phyloP scores from a whole-genome alignment of 2,329 filamentous ascomycete genomes.

The Colletotrichum melonis region DNA sequence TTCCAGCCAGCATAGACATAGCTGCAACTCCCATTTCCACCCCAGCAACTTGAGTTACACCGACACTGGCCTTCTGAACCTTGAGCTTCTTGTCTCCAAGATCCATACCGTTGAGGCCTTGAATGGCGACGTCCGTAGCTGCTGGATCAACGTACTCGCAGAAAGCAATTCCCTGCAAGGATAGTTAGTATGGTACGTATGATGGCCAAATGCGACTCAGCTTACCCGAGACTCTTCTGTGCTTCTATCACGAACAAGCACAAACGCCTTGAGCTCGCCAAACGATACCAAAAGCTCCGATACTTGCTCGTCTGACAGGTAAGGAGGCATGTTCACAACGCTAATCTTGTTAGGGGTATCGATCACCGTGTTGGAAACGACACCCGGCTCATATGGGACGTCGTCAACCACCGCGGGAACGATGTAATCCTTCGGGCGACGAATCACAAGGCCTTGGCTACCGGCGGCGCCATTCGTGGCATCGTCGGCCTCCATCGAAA shows the following conservation, averaged over 20 bases:
- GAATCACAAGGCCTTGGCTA: slow-evolving; percentile 75
- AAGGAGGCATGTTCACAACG: slow-evolving; percentile 87
- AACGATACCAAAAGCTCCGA: slow-evolving; percentile 91
- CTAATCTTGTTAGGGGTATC: slow-evolving; percentile 97
- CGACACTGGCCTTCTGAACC: slow-evolving; percentile 90
- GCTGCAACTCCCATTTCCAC: slow-evolving; percentile 97
- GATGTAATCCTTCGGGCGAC: slow-evolving; percentile 96
- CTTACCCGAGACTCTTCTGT: slow-evolving; percentile 89
- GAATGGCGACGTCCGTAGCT: slow-evolving; percentile 85
- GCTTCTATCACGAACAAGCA: slow-evolving; percentile 86
- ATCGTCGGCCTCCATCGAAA: slow-evolving; percentile 83
- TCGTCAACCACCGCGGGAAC: slow-evolving; percentile 84
- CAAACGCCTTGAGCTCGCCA: slow-evolving; percentile 91
- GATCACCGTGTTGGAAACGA: slow-evolving; percentile 83
- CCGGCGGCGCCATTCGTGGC: slow-evolving; percentile 63
- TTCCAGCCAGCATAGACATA: slow-evolving; percentile 97
- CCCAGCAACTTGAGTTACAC: slow-evolving; percentile 90
- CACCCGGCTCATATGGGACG: slow-evolving; percentile 77
- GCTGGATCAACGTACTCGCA: slow-evolving; percentile 89
- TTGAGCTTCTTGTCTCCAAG: slow-evolving; percentile 88
- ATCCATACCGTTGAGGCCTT: slow-evolving; percentile 93
- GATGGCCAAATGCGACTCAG: slow-evolving; percentile 34
- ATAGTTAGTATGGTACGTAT: slow-evolving; percentile 42
- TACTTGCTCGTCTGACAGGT: slow-evolving; percentile 91
- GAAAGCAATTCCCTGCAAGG: slow-evolving; percentile 86